phyloP scores from a whole-genome alignment of 108 stramenopile species.

The Skeletonema tropicum region DNA sequence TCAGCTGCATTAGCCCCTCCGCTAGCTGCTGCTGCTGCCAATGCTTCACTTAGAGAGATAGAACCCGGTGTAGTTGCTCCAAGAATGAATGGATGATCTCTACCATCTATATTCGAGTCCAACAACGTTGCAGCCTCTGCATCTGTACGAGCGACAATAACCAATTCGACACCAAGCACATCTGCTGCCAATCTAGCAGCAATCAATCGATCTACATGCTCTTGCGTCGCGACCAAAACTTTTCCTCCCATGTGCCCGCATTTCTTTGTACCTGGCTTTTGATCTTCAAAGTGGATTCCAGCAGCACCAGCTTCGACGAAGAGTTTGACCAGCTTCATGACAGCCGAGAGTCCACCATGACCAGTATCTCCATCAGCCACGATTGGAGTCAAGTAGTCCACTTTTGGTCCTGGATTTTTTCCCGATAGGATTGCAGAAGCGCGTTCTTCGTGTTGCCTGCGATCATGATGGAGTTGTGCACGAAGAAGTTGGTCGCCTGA shows the following conservation, averaged over 20 bases:
- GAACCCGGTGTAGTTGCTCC: constrained; percentile 79
- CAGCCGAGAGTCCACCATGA: constrained; percentile 89
- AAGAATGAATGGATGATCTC: constrained; percentile 97
- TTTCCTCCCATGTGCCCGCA: constrained; percentile 97
- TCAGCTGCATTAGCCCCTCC: constrained; percentile 38
- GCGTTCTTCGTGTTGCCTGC: constrained; percentile 89
- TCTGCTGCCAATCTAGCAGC: constrained; percentile 93
- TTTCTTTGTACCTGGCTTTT: constrained; percentile 97
- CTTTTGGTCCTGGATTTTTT: constrained; percentile 60
- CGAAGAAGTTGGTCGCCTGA: constrained; percentile 92
- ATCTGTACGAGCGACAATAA: constrained; percentile 94
- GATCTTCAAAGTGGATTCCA: constrained; percentile 84
- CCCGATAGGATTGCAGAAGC: constrained; percentile 61
- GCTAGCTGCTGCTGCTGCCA: constrained; percentile 50
- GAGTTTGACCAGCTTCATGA: constrained; percentile 95
- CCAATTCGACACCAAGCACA: constrained; percentile 83
- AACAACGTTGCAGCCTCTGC: constrained; percentile 96
- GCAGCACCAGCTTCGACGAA: constrained; percentile 96
- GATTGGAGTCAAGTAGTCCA: constrained; percentile 94
- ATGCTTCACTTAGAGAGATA: constrained; percentile 63
- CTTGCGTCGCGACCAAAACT: constrained; percentile 93
- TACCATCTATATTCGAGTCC: constrained; percentile 92
- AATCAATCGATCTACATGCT: constrained; percentile 93
- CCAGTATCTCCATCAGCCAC: constrained; percentile 97
- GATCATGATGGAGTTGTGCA: constrained; percentile 94